Percentiles rank a stretch among this genome's conserved stretches.
Conservation (phyloP, 169 alveolate genomes). For the Plasmodium ovale region DNA sequence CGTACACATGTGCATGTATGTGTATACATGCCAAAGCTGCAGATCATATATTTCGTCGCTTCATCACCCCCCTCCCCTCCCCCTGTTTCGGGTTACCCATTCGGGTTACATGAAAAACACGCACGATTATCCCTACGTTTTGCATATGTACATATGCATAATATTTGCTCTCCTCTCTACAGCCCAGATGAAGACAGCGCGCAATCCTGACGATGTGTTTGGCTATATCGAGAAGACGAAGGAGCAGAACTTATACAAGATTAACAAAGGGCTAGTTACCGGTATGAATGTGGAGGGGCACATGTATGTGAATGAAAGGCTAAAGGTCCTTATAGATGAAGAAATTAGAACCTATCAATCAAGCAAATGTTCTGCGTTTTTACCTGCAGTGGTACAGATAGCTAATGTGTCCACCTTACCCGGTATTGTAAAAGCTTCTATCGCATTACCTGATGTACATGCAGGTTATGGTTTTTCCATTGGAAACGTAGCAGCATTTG, state of each 20-base stretch:
- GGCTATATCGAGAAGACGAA: conserved; percentile 36
- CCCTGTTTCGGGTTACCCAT: too few species aligned
- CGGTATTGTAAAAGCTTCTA: conserved; percentile 89
- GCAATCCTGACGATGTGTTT: neutral
- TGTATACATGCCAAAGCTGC: neutral
- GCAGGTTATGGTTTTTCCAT: conserved; percentile 93
- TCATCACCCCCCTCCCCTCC: too few species aligned
- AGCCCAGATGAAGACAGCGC: conserved; percentile 1
- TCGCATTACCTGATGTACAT: conserved; percentile 91
- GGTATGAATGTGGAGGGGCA: conserved; percentile 89
- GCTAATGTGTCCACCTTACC: conserved; percentile 93
- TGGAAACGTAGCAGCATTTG: conserved; percentile 94
- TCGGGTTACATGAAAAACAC: too few species aligned
- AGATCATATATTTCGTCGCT: neutral
- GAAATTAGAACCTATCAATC: conserved; percentile 81
- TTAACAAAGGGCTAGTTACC: conserved; percentile 87
- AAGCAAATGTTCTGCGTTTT: conserved; percentile 83
- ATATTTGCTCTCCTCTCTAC: neutral
- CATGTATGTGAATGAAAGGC: conserved; percentile 85
- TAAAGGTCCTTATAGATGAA: conserved; percentile 81
- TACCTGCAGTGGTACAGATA: conserved; percentile 91
- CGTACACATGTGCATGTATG: neutral
- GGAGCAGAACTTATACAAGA: conserved; percentile 75
- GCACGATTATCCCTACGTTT: too few species aligned
- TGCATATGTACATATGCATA: too few species aligned